Evolutionary conservation across 208 protist genomes (phyloP), one percentile per base, ranked within the genome.

Genomic region (Borovskyia barvae): DNA sequence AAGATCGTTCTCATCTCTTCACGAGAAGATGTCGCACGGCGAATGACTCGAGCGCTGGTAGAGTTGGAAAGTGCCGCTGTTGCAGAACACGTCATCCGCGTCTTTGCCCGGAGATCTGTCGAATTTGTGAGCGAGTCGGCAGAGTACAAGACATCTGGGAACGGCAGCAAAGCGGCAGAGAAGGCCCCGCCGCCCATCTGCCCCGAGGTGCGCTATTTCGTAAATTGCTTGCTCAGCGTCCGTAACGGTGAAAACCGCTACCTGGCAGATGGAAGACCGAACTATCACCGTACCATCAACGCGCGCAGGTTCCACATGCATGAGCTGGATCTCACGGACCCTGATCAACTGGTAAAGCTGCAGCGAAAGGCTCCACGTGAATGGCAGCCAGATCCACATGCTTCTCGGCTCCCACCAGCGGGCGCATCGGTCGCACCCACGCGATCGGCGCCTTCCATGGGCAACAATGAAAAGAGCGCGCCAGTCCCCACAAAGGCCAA

Each of bases 1-100:
- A 72, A 75, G 46, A 77, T 87, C 28, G 57, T 85, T 2, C 19
- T 87, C 14, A 70, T 81, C 42, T 56, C 61, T 22, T 45, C 50
- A 17, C 47, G 40, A 15, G 39, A 28, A n/a, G 15, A 19, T 2
- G 24, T 24, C 4, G 40, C 17, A n/a, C 36, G 43, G 39, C 55
- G 64, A 3, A 42, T 72, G 30, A 63, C 43, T 40, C 66, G 56
- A 15, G 68, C 46, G 24, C 69, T 89, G 14, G 82, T 89, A n/a
- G 74, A 85, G 46, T 37, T 89, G 45, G 66, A 64, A n/a, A 72
- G 29, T 36, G 52, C 53, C 6, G 70, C 75, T 22, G 60, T 26
- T 25, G 82, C 75, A 15, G 63, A 19, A 3, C 40, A 47, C 9
- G 59, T 89, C 20, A 68, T 80, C 32, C 45, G 55, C 33, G 45